Conservation (phyloP, 257 asterid species). For the Rhazya stricta region DNA sequence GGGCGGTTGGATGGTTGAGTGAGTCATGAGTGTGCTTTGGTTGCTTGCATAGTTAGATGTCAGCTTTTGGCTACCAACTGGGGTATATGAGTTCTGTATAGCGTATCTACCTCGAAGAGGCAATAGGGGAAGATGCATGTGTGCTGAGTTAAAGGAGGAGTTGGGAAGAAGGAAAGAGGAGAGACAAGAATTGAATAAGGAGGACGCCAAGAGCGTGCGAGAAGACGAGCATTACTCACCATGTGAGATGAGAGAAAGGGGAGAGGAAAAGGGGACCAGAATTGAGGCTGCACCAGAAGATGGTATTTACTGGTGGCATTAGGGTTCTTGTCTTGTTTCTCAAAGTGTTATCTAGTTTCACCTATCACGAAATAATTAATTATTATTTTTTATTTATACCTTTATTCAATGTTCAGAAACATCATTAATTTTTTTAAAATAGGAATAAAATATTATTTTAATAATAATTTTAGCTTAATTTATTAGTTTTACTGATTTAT, state of each 20-base stretch:
- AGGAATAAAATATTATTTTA: too few species aligned
- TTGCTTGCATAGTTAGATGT: not conserved
- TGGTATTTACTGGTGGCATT: slow-evolving; percentile 16
- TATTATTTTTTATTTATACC: too few species aligned
- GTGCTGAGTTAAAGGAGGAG: slow-evolving; percentile 12
- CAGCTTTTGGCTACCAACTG: not conserved
- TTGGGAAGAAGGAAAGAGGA: slow-evolving; percentile 13
- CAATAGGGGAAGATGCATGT: slow-evolving; percentile 15
- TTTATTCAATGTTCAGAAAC: too few species aligned
- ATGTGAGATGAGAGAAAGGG: not conserved
- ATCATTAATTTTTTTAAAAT: too few species aligned
- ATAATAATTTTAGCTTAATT: too few species aligned
- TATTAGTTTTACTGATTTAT: too few species aligned
- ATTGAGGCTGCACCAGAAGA: not conserved
- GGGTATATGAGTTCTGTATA: not conserved
- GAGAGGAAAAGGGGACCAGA: not conserved
- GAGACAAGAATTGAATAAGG: slow-evolving; percentile 6
- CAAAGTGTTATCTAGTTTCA: too few species aligned
- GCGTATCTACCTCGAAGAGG: not conserved
- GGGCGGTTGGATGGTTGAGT: slow-evolving; percentile 6
- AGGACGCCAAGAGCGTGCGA: not conserved
- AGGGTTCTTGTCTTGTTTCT: too few species aligned
- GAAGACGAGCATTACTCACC: not conserved
- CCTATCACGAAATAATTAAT: too few species aligned
- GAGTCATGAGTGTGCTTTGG: not conserved